A percentile compares a stretch with the other conserved stretches of the same genome.
These are phyloP conservation scores for Microcera coccophila DNA, from an alignment of 2,329 filamentous ascomycete genomes.

Conservation along the genomic window DNA sequence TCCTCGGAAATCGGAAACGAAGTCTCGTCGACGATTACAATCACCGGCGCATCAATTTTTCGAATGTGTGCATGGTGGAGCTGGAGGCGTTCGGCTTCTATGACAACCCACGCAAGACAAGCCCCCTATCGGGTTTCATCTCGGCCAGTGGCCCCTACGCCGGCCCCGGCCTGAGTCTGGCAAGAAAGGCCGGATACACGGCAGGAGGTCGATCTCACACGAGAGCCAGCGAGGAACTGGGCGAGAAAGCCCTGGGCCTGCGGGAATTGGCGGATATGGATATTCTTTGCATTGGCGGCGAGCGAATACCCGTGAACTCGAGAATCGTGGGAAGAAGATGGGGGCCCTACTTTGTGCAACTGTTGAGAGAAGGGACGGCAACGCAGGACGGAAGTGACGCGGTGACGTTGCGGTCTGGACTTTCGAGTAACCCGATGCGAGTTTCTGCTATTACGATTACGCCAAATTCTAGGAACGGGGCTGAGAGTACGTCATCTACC, in stretches of 20 bases:
- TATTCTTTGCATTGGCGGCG: conserved; percentile 84
- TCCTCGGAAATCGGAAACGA: conserved; percentile 87
- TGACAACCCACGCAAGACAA: conserved; percentile 80
- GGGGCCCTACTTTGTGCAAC: conserved; percentile 93
- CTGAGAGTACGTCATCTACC: conserved; percentile 48
- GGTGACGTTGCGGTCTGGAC: conserved; percentile 66
- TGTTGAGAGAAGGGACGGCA: conserved; percentile 75
- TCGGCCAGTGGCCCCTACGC: conserved; percentile 73
- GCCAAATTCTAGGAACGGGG: conserved; percentile 50
- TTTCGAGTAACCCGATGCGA: conserved; percentile 56
- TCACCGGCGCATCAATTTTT: conserved; percentile 94
- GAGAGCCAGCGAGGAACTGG: conserved; percentile 77
- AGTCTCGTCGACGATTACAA: conserved; percentile 98
- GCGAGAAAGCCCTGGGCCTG: conserved; percentile 71
- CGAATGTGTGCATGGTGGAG: conserved; percentile 94
- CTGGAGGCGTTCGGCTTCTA: conserved; percentile 96
- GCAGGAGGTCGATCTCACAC: conserved; percentile 75
- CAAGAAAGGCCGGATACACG: conserved; percentile 59
- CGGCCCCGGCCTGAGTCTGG: conserved; percentile 52
- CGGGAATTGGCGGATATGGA: conserved; percentile 97
- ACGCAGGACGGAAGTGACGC: conserved; percentile 70
- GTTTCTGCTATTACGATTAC: conserved; percentile 87
- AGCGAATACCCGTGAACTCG: conserved; percentile 91
- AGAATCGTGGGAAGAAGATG: conserved; percentile 81
- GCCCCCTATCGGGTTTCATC: conserved; percentile 76